A percentile compares a stretch with the other conserved stretches of the same genome.
Evolutionary conservation across 441 rosid genomes (phyloP).

Genomic region (Erysimum cheiri): DNA sequence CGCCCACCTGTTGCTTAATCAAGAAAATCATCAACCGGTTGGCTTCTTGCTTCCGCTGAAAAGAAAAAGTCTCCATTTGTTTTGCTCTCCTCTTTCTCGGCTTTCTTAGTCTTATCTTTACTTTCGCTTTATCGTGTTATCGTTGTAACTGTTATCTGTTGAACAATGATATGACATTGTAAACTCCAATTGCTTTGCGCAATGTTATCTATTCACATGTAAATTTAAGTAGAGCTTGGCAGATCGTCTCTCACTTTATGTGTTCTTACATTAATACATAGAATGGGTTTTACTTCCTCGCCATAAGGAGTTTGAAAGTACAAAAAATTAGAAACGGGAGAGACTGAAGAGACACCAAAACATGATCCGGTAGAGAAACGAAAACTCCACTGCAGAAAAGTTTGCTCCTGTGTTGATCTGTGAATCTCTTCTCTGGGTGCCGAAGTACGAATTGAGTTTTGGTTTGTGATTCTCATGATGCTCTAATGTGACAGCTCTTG

Average conservation of each 20-base stretch:
- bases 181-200: slow-evolving; percentile 42
- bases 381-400: slow-evolving; percentile 40
- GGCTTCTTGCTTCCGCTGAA: slow-evolving; percentile 46
- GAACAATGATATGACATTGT: slow-evolving; percentile 46
- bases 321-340: slow-evolving; percentile 39
- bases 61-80: slow-evolving; percentile 45
- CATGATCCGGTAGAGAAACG: slow-evolving; percentile 40
- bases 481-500: slow-evolving; percentile 76
- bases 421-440: slow-evolving; percentile 46
- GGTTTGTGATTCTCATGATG: slow-evolving; percentile 50
- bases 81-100: slow-evolving; percentile 48
- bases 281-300: slow-evolving; percentile 34
- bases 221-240: slow-evolving; percentile 47
- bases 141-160: slow-evolving; percentile 51
- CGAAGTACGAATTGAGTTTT: slow-evolving; percentile 44
- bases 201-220: slow-evolving; percentile 46
- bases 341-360: slow-evolving; percentile 32
- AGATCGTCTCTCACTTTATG: slow-evolving; percentile 30
- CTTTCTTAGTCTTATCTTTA: slow-evolving; percentile 45
- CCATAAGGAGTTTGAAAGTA: slow-evolving; percentile 40
- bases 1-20: slow-evolving; percentile 98
- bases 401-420: slow-evolving; percentile 46
- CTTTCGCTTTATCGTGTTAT: slow-evolving; percentile 36
- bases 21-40: slow-evolving; percentile 48
- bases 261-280: slow-evolving; percentile 42